These are phyloP conservation scores for Stropharia rugosoannulata DNA, from an alignment of 768 basidiomycete species.

Conservation along the genomic window DNA sequence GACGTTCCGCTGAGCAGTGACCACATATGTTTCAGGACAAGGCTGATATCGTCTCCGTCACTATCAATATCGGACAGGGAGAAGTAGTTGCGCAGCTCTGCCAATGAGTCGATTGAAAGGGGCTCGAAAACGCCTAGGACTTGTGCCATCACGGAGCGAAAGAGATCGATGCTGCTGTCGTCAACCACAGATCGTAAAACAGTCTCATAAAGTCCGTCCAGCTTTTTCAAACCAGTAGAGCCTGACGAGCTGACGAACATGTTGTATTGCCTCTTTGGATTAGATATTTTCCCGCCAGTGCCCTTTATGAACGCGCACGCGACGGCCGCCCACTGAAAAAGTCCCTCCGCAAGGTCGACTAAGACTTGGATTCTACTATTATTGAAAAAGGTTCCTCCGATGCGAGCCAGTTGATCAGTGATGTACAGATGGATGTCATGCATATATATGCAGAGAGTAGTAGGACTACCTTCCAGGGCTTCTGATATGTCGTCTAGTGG, in stretches of 20 bases:
- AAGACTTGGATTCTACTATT: neutral
- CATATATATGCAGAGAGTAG: neutral
- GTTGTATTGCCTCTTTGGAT: neutral
- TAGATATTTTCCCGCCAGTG: neutral
- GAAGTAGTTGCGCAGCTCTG: neutral
- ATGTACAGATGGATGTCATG: conserved; percentile 2
- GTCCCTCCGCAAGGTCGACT: neutral
- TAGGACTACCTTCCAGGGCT: neutral
- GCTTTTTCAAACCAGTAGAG: neutral
- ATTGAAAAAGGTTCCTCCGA: neutral
- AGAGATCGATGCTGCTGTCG: neutral
- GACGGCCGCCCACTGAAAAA: conserved; percentile 3
- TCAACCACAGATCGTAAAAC: neutral
- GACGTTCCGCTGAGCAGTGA: conserved; percentile 7
- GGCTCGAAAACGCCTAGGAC: conserved; percentile 4
- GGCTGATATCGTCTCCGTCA: neutral
- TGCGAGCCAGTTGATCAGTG: neutral
- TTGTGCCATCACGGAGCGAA: conserved; percentile 10
- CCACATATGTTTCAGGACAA: conserved; percentile 4
- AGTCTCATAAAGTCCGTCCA: neutral
- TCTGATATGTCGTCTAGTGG: conserved; percentile 25
- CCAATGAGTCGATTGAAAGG: conserved; percentile 1
- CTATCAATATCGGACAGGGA: neutral
- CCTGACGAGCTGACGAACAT: neutral
- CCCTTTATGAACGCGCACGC: conserved; percentile 1